Evolutionary conservation across 1,284 basidiomycete genomes (phyloP), one percentile per base, ranked within the genome.

Genomic region (Marasmius tenuissimus): DNA sequence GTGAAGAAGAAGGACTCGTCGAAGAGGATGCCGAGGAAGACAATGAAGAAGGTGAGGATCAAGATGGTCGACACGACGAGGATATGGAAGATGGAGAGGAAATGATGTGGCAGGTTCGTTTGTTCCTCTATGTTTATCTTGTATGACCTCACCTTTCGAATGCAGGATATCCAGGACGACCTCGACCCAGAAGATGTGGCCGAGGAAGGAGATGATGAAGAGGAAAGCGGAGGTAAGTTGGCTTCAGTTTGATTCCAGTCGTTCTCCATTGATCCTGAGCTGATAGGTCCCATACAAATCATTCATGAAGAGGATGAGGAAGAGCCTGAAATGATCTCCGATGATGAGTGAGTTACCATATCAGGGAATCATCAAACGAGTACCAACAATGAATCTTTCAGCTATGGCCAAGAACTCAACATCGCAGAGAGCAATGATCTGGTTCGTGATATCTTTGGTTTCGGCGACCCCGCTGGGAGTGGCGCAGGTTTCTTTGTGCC

Each of bases 91-190:
- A 78, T 22, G 78, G 79, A 48, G 84, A 82, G 38, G 88, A 88
- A 63, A 84, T 86, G 66, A 81, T 88, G 69, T 93, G 90, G 90
- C 86, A 91, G 85, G 91, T 92, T 70, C 48, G 83, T 73, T 40
- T 64, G 18, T 35, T 34, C 10, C 27, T n/a, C n/a, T 14, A 58
- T 27, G 4, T 52, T 20, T 18, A 18, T 33, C 11, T 14, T 42
- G 47, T 35, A 35, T 27, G 11, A 11, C 18, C 27, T 52, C 27
- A 45, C 51, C 59, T 59, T 61, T 62, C n/a, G 49, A 57, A 35
- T 63, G 16, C 61, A 91, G 88, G 86, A 89, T 67, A 82, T 86
- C 58, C 79, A 84, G 22, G 83, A 77, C 22, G 81, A 80, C 42
- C 81, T 81, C 16, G 82, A 81, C 56, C 80, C 83, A 37, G 84